Evolutionary conservation across 768 basidiomycete species (phyloP), one percentile per base, ranked within the genome.

Genomic region (Lactarius sanguifluus): DNA sequence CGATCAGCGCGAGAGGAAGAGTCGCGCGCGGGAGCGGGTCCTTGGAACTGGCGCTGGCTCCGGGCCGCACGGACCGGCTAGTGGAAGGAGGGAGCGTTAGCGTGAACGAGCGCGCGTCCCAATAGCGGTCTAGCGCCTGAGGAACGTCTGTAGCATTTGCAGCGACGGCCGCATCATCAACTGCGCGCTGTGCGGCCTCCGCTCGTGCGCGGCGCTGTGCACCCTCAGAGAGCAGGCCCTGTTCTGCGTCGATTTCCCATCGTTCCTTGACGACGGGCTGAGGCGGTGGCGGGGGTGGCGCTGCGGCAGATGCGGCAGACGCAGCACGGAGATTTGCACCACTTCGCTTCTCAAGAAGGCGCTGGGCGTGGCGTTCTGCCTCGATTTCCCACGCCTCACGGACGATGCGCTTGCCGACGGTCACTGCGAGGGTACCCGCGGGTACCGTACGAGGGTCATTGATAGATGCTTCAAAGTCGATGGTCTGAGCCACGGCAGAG

Each of bases 311-410:
- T 20, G 59, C 65, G 16, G 43, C 18, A 13, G 68, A 47, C 15
- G 56, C 13, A 20, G 38, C 72, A 70, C 56, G 67, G 72, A 71
- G 74, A 74, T 61, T 69, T 13, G 30, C 62, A 12, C 54, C 62
- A 28, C 68, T 69, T 40, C 68, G 68, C 64, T 50, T 71, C 40
- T 65, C 47, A 55, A 68, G 68, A 62, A 60, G 77, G 13, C 66
- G 75, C 58, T 76, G 78, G 34, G 74, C 77, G 54, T 70, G 75
- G 41, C 80, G 80, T n/a, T 94, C 91, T 20, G 85, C 78, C 73
- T 91, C 91, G 15, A 94, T 69, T 73, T 94, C 92, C 92, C 92
- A 93, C 38, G 83, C 75, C 75, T 94, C 92, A 72, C 86, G 86
- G 64, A 89, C 72, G 30, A 91, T 78, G 69, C 81, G 82, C 77